Conservation (phyloP, 2,329 filamentous ascomycete genomes). For the Fusarium staphyleae region DNA sequence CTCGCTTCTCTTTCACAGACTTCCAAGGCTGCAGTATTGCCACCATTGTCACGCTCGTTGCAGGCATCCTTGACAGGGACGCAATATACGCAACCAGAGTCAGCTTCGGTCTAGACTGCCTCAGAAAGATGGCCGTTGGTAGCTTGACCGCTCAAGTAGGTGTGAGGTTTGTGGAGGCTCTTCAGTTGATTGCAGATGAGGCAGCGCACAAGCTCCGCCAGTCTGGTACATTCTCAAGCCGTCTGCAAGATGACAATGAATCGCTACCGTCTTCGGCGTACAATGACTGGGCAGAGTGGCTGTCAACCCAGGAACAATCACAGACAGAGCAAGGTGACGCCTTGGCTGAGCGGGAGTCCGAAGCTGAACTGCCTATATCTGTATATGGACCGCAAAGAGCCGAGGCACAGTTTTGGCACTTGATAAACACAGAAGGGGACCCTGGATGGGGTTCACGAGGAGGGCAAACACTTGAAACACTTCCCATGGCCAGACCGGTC, state of each 20-base stretch:
- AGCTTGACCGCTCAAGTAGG: conserved; percentile 36
- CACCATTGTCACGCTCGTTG: conserved; percentile 46
- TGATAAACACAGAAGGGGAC: neutral
- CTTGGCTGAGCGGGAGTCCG: neutral
- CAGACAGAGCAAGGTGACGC: neutral
- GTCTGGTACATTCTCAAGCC: neutral
- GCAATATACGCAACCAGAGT: conserved; percentile 42
- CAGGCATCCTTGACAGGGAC: conserved; percentile 47
- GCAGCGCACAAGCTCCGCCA: conserved; percentile 25
- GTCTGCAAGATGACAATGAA: neutral
- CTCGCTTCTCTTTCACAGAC: conserved; percentile 49
- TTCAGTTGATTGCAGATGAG: conserved; percentile 35
- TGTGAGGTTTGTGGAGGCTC: conserved; percentile 38
- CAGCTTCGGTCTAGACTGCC: conserved; percentile 43
- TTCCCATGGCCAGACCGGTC: conserved; percentile 1
- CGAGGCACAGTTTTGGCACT: neutral
- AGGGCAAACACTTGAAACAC: neutral
- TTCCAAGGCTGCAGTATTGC: conserved; percentile 50
- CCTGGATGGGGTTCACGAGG: neutral
- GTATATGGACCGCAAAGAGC: neutral
- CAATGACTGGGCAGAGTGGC: conserved; percentile 35
- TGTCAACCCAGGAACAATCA: conserved; percentile 16
- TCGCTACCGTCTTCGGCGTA: conserved; percentile 14
- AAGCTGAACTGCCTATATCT: neutral
- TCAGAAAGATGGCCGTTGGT: conserved; percentile 45